Base-by-base conservation (phyloP, 805 yeast genomes). In the Ogataea paradorogensis region DNA sequence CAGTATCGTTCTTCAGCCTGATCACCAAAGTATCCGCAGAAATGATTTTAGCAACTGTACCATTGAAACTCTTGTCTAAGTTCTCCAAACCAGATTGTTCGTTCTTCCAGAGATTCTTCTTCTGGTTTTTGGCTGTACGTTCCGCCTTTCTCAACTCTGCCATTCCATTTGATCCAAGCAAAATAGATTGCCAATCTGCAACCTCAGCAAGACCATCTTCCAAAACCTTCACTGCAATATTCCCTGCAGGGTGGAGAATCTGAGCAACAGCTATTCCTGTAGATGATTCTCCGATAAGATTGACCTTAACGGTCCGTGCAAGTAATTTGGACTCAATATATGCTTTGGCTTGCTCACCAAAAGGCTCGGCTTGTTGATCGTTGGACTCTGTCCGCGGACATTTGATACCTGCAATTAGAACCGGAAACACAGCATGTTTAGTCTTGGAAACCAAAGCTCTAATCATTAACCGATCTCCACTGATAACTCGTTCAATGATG, bases 381-480 rank as follows among this genome's bases (percentile, higher is more conserved):
- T 52, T 41, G 26, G 71, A 70, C 33, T 80, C 77, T 2, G 88
- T 75, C 58, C 95, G 70, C 38, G 95, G 95, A 16, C 81, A 59
- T 50, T 76, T 75, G 44, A 84, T 64, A 32, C 95, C 96, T 2
- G 93, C 93, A 46, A 87, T 63, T 27, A 82, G 58, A 22, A 82
- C 73, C 9, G 82, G 80, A 21, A 79, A 66, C 21, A 75, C 71
- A 29, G 71, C 74, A 44, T 84, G 93, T 28, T 62, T 61, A n/a
- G 62, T 61, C 33, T 68, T 62, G 42, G 66, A 67, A 22, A 76
- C 63, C 33, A 76, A 52, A 9, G 79, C 58, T 28, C 95, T 74
- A 9, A 77, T 74, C 27, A 82, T 65, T n/a, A 86, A 61, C 33
- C 95, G 67, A 62, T 87, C 95, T 34, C 95, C 96, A 46, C 81